Conservation (phyloP, 2,329 filamentous ascomycete genomes). For the Apiospora rasikravindrae region DNA sequence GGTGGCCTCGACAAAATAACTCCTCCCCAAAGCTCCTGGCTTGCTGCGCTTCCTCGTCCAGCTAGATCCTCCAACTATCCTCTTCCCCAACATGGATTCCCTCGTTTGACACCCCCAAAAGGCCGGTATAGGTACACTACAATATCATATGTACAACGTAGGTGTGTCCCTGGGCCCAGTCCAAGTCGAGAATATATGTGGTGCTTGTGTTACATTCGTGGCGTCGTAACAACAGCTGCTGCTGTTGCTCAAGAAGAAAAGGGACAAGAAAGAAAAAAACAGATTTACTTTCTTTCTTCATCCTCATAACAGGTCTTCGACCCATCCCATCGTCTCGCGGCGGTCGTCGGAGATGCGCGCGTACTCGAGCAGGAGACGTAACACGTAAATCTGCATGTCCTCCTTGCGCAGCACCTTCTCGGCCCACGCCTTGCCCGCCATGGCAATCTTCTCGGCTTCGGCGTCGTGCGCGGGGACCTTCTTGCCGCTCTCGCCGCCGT, state of each 20-base stretch:
- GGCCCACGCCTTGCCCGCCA: conserved; percentile 70
- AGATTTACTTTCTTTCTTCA: too few relatives aligned
- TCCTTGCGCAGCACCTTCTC: conserved; percentile 70
- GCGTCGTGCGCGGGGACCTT: conserved; percentile 54
- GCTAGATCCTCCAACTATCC: neutral
- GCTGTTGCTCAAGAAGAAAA: neutral
- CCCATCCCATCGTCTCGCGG: conserved; percentile 60
- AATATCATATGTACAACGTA: neutral
- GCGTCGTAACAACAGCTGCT: neutral
- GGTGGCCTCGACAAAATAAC: neutral
- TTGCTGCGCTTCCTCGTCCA: neutral
- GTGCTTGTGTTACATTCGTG: conserved; percentile 4
- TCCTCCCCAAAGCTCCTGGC: neutral
- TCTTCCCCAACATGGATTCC: neutral
- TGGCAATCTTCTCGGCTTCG: conserved; percentile 67
- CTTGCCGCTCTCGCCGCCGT: conserved; percentile 32
- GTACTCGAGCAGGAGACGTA: conserved; percentile 69
- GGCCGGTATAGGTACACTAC: neutral
- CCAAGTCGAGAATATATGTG: neutral
- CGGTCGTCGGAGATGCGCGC: conserved; percentile 59
- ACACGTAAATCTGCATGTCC: conserved; percentile 75
- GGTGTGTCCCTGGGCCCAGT: too few relatives aligned
- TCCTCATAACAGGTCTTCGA: conserved; percentile 49
- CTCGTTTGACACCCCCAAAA: neutral
- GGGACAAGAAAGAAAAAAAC: too few relatives aligned